These are phyloP conservation scores for Tricholomella constricta DNA, from an alignment of 768 basidiomycete species.

Conservation along the genomic window DNA sequence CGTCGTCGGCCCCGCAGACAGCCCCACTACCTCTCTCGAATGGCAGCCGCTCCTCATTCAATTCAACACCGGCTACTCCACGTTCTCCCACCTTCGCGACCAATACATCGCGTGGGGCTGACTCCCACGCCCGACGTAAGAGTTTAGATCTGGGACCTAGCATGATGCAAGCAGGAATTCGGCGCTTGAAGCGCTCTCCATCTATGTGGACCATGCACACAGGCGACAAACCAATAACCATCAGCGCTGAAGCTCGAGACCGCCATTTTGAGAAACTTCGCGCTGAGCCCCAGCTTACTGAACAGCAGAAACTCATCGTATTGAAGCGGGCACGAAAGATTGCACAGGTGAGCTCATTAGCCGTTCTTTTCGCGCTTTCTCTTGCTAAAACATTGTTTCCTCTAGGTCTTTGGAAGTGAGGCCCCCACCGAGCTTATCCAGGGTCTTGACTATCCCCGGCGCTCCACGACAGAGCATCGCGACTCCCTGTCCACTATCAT, in stretches of 20 bases:
- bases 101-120: neutral
- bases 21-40: neutral
- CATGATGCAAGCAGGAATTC: constrained; percentile 15
- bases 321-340: constrained; percentile 54
- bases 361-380: neutral
- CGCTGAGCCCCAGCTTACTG: constrained; percentile 13
- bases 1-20: constrained; percentile 1
- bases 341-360: constrained; percentile 40
- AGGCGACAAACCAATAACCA: neutral
- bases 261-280: constrained; percentile 6
- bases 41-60: constrained; percentile 2
- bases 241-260: constrained; percentile 2
- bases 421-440: constrained; percentile 43
- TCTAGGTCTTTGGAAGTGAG: constrained; percentile 52
- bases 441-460: neutral
- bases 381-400: neutral
- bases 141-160: constrained; percentile 11
- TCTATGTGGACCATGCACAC: constrained; percentile 8
- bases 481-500: constrained; percentile 11
- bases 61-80: neutral
- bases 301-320: constrained; percentile 36
- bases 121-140: constrained; percentile 7
- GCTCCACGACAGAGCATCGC: constrained; percentile 1
- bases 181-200: constrained; percentile 15
- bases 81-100: neutral